Percentiles rank a stretch among this genome's conserved stretches.
phyloP scores from a whole-genome alignment of 192 early-diverging fungal species.

The Nowakowskiella sp. region DNA sequence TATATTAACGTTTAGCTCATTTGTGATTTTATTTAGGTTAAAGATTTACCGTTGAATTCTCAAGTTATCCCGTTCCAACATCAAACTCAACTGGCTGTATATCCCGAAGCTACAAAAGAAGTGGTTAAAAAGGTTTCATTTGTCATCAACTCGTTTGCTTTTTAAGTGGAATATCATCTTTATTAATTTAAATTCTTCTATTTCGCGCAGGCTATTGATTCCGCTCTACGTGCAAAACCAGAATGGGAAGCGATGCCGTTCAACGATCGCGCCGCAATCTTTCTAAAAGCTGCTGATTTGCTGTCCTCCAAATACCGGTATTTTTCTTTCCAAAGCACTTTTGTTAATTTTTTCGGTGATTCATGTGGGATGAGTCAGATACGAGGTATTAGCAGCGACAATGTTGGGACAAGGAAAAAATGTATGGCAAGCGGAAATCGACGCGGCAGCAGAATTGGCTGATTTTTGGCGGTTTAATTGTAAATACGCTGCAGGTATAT shows the following conservation, averaged over 20 bases:
- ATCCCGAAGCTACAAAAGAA: constrained; percentile 70
- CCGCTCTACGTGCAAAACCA: constrained; percentile 72
- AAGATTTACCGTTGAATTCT: constrained; percentile 8
- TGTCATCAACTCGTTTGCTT: background rate
- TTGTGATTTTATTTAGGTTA: background rate
- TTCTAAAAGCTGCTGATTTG: constrained; percentile 96
- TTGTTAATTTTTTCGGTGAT: constrained; percentile 14
- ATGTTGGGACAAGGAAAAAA: constrained; percentile 99
- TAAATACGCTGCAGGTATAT: constrained; percentile 62
- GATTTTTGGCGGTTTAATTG: constrained; percentile 96
- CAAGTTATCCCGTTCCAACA: constrained; percentile 83
- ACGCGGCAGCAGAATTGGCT: constrained; percentile 86
- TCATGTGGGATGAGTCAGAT: constrained; percentile 26
- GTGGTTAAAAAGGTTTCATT: constrained; percentile 44
- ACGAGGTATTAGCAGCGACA: constrained; percentile 83
- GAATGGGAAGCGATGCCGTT: constrained; percentile 91
- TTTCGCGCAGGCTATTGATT: constrained; percentile 66
- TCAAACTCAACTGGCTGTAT: constrained; percentile 67
- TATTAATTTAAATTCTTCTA: background rate
- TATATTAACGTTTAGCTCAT: constrained; percentile 30
- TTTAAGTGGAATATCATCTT: constrained; percentile 4
- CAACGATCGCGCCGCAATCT: constrained; percentile 89
- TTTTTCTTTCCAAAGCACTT: background rate
- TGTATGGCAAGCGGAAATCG: constrained; percentile 98
- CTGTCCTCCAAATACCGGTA: constrained; percentile 84